Base-by-base conservation (phyloP, 495 filamentous ascomycete genomes). In the Talaromyces stipitatus region DNA sequence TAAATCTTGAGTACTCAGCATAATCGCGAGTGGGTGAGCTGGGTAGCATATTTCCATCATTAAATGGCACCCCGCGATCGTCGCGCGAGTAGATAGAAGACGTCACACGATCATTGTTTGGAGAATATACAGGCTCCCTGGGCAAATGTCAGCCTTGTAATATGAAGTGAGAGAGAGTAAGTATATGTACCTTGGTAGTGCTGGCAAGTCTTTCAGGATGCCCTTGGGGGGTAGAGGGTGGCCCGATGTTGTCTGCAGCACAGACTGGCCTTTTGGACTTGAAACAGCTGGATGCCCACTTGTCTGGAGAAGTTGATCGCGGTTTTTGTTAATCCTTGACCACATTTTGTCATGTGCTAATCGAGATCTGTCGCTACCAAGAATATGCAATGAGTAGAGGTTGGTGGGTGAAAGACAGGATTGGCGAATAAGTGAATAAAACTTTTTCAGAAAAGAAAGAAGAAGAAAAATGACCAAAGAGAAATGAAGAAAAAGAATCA, bases 161-260 rank as follows among this genome's bases (percentile, higher is more conserved):
- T 41, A 18, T 16, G 36, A 41, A 41, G n/a, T 41, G 1, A 41
- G 18, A 41, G 5, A 41, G 36, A 50, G 32, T 20, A 27, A 7
- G 7, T 36, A 38, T 12, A 72, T 70, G 62, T 62, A 80, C 78
- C 66, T 67, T 56, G 77, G 76, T 52, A 78, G 53, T 0, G 66
- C 61, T 32, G 75, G 75, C 23, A 76, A 58, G 8, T 62, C 62
- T 61, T 75, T 78, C 16, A 63, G 41, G 8, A 59, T 56, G 55
- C 29, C 24, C 38, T 46, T 43, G 12, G 54, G 30, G 2, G 36
- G 32, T 2, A 43, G 22, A 28, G 54, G 24, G 1, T 29, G 27
- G 32, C 36, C 24, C 20, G 55, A 57, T 26, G 18, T 36, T n/a
- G 55, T 38, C 43, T 33, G 33, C 24, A 50, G 33, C 11, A 50